Conservation (phyloP, 2,329 filamentous ascomycete species). For the Madurella fahalii region DNA sequence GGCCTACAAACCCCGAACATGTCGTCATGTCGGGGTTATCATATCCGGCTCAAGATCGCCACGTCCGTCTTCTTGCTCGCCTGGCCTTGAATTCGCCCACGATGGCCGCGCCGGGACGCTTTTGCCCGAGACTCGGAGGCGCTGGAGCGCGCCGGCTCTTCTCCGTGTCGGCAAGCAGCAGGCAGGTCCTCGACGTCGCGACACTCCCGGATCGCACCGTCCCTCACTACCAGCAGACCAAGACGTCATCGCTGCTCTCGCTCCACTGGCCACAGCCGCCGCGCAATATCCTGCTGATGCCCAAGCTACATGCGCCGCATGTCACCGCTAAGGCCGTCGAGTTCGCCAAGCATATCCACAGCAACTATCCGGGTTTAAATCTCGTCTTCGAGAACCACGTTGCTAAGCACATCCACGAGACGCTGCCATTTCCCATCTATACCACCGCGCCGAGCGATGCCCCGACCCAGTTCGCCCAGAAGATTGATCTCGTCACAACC, state of each 20-base stretch:
- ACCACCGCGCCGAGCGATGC: constrained; percentile 45
- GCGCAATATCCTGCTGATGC: constrained; percentile 54
- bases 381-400: constrained; percentile 78
- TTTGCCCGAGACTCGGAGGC: not conserved
- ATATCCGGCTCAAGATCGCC: constrained; percentile 19
- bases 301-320: constrained; percentile 53
- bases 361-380: constrained; percentile 74
- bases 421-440: constrained; percentile 71
- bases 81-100: constrained; percentile 11
- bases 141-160: constrained; percentile 39
- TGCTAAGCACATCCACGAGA: constrained; percentile 65
- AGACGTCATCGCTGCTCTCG: constrained; percentile 50
- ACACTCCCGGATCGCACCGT: constrained; percentile 52
- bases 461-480: constrained; percentile 59
- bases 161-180: constrained; percentile 42
- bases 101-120: constrained; percentile 6
- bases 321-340: constrained; percentile 50
- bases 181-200: constrained; percentile 48
- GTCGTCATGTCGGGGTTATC: constrained; percentile 23
- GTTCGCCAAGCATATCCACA: constrained; percentile 67
- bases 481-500: constrained; percentile 84
- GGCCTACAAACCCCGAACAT: constrained; percentile 14
- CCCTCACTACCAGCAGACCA: constrained; percentile 61
- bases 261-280: constrained; percentile 53
- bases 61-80: constrained; percentile 1